These are phyloP conservation scores for Leucocoprinus leucothites DNA, from an alignment of 768 basidiomycete species.

Conservation along the genomic window DNA sequence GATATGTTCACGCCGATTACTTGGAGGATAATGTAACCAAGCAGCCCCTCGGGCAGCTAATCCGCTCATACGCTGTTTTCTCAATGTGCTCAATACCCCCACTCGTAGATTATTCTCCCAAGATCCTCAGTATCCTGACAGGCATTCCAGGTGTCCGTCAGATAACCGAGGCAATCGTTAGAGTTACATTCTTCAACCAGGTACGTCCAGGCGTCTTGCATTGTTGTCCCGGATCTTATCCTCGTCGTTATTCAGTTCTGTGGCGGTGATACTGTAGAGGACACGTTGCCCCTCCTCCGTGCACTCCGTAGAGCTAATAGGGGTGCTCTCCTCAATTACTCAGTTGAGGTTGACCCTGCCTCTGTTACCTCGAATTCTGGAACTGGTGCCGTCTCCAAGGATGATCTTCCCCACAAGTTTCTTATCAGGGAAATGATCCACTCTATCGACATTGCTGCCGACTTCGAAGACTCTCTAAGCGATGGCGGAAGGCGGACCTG, in stretches of 20 bases:
- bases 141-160: conserved; percentile 58
- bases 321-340: conserved; percentile 79
- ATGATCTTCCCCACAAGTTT: conserved; percentile 46
- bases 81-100: conserved; percentile 73
- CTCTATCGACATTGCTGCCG: conserved; percentile 75
- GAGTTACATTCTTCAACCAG: conserved; percentile 84
- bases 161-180: conserved; percentile 66
- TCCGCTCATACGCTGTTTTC: conserved; percentile 82
- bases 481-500: conserved; percentile 59
- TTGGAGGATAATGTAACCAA: conserved; percentile 1
- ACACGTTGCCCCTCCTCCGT: conserved; percentile 61
- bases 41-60: conserved; percentile 14
- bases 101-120: conserved; percentile 74
- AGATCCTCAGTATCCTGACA: conserved; percentile 50
- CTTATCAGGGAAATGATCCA: conserved; percentile 74
- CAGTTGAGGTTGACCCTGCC: conserved; percentile 69
- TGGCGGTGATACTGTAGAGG: conserved; percentile 78
- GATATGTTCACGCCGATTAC: conserved; percentile 9
- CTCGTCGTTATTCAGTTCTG: conserved; percentile 60
- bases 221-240: conserved; percentile 1
- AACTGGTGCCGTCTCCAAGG: conserved; percentile 16
- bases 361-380: conserved; percentile 18
- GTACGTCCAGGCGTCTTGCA: conserved; percentile 31
- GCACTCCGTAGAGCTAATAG: conserved; percentile 63
- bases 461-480: conserved; percentile 61